Percentiles rank a stretch among this genome's conserved stretches.
Evolutionary conservation across 257 asterid species (phyloP).

Genomic region (Solanum appendiculatum): DNA sequence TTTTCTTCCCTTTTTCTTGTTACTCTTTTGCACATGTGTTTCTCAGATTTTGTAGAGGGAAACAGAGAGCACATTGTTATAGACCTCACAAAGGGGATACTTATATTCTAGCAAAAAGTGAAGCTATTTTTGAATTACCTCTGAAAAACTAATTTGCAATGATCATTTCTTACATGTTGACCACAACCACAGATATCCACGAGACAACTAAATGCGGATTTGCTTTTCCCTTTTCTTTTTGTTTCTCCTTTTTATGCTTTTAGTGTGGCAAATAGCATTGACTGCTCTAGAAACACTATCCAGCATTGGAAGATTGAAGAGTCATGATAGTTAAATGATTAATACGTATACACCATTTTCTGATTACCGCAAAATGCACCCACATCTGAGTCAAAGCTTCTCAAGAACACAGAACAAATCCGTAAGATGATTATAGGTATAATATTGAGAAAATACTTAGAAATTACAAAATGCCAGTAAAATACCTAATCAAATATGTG

Average conservation of each 20-base stretch:
- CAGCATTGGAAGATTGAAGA: background rate
- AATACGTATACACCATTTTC: background rate
- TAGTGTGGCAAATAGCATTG: background rate
- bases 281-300: background rate
- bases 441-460: background rate
- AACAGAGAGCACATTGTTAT: background rate
- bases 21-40: background rate
- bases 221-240: background rate
- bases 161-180: background rate
- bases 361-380: background rate
- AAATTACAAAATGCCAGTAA: background rate
- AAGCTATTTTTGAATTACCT: background rate
- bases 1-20: background rate
- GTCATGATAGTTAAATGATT: background rate
- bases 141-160: background rate
- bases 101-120: background rate
- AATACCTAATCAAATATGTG: background rate
- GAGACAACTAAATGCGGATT: background rate
- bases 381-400: background rate
- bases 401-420: background rate
- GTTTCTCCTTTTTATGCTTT: background rate
- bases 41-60: background rate
- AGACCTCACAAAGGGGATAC: background rate
- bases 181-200: background rate
- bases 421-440: background rate